phyloP scores from a whole-genome alignment of 305 asterid genomes.

The Rubia peregrina region DNA sequence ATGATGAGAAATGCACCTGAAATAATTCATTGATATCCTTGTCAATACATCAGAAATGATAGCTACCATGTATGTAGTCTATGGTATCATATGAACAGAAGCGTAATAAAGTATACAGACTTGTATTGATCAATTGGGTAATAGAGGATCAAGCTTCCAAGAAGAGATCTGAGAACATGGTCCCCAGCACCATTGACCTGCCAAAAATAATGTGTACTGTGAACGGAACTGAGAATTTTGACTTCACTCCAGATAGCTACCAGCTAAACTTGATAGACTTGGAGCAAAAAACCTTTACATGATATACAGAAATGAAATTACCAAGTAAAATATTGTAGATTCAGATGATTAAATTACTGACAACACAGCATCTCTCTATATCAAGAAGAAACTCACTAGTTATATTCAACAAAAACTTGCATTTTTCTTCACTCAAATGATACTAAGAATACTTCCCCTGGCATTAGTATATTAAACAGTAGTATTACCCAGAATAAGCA shows the following conservation, averaged over 20 bases:
- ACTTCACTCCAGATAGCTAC: neutral
- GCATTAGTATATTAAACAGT: neutral
- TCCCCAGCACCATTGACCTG: slow-evolving; percentile 99
- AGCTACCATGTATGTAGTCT: slow-evolving; percentile 9
- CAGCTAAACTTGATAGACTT: neutral
- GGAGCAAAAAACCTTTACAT: neutral
- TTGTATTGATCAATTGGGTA: slow-evolving; percentile 89
- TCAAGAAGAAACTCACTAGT: neutral
- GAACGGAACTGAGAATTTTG: neutral
- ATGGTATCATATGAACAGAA: neutral
- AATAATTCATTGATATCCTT: slow-evolving; percentile 17
- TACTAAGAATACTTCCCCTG: neutral
- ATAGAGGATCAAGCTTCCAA: slow-evolving; percentile 88
- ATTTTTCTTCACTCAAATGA: neutral
- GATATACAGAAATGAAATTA: neutral
- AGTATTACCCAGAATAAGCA: neutral
- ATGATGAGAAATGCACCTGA: slow-evolving; percentile 71
- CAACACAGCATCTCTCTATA: neutral
- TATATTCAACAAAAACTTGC: neutral
- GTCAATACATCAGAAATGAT: slow-evolving; percentile 11
- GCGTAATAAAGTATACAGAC: slow-evolving; percentile 27
- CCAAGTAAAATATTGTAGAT: neutral
- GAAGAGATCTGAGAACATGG: slow-evolving; percentile 90
- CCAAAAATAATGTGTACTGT: slow-evolving; percentile 16
- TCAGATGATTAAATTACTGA: neutral